A percentile compares a stretch with the other conserved stretches of the same genome.
phyloP scores from a whole-genome alignment of 2,329 filamentous ascomycete species.

The Fusarium vanettenii region DNA sequence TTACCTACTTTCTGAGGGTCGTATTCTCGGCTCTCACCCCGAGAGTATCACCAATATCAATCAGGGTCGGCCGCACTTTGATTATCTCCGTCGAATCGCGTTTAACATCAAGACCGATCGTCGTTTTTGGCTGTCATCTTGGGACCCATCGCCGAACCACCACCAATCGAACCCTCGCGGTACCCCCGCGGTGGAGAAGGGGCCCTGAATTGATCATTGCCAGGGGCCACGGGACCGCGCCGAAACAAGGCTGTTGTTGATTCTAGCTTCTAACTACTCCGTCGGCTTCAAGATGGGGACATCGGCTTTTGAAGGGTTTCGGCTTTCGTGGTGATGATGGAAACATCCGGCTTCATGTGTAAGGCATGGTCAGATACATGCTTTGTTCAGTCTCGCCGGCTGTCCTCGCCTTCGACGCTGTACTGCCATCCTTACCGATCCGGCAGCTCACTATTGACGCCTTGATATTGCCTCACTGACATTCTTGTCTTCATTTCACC shows the following conservation, averaged over 20 bases:
- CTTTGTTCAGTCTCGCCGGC: neutral
- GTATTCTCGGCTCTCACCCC: neutral
- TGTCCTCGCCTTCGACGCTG: neutral
- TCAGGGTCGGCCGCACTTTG: neutral
- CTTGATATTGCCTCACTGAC: neutral
- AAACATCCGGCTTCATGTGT: neutral
- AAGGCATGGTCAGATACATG: neutral
- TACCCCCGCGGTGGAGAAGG: neutral
- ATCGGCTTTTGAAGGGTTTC: neutral
- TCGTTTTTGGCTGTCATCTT: neutral
- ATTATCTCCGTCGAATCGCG: neutral
- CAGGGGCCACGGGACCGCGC: neutral
- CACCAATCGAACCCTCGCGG: neutral
- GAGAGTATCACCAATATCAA: neutral
- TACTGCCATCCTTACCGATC: neutral
- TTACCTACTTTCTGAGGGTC: neutral
- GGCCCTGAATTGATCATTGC: slow-evolving; percentile 5
- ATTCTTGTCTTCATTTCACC: neutral
- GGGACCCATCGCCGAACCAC: neutral
- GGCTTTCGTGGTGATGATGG: neutral
- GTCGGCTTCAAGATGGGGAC: neutral
- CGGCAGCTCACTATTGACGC: neutral
- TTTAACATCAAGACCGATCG: neutral
- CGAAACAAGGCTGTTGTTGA: neutral
- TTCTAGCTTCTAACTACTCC: neutral